A percentile compares a stretch with the other conserved stretches of the same genome.
These are phyloP conservation scores for Annulohypoxylon maeteangense DNA, from an alignment of 495 filamentous ascomycete species.

Conservation along the genomic window DNA sequence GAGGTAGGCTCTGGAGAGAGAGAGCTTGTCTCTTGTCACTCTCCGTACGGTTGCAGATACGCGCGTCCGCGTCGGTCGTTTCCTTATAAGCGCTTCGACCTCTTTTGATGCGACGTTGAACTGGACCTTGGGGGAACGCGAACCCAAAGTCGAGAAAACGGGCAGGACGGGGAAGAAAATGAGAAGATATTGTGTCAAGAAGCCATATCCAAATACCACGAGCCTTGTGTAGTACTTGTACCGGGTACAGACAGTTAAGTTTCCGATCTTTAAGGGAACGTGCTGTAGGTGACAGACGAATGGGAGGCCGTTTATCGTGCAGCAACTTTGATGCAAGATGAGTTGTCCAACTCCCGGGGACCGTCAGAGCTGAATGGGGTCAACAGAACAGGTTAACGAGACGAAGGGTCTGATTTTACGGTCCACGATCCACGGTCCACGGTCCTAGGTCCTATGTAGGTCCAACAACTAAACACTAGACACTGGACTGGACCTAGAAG, in stretches of 20 bases:
- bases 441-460: neutral
- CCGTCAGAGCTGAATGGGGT: conserved; percentile 24
- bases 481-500: conserved; percentile 1
- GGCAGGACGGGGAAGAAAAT: conserved; percentile 25
- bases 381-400: neutral
- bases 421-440: conserved; percentile 5
- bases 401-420: conserved; percentile 6
- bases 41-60: conserved; percentile 38
- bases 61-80: conserved; percentile 38
- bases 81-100: conserved; percentile 29
- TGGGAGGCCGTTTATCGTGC: conserved; percentile 55
- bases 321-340: conserved; percentile 59
- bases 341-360: conserved; percentile 55
- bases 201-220: conserved; percentile 42
- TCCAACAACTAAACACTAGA: conserved; percentile 15
- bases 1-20: conserved; percentile 14
- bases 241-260: conserved; percentile 39
- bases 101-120: conserved; percentile 34
- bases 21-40: no score
- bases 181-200: conserved; percentile 39
- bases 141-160: conserved; percentile 29
- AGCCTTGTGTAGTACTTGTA: conserved; percentile 45
- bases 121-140: conserved; percentile 31
- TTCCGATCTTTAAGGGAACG: conserved; percentile 40
- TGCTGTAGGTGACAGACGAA: conserved; percentile 43